Base-by-base conservation (phyloP, 805 yeast genomes). In the Ogataea wickerhamii region DNA sequence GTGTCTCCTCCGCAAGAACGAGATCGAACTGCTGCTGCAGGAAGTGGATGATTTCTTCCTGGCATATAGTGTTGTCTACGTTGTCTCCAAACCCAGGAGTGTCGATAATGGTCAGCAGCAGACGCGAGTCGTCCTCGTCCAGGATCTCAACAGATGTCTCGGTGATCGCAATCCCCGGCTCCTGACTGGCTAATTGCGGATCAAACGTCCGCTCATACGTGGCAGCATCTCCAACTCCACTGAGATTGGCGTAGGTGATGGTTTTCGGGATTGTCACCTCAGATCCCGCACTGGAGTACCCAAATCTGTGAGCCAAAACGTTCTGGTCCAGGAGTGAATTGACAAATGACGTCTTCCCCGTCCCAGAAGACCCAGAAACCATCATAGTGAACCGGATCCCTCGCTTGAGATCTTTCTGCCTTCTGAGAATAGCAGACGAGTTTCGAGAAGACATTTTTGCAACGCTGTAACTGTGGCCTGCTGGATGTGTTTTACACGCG, bases 1-100 rank as follows among this genome's bases (percentile, higher is more conserved):
- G 72, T 1, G 93, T 84, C 60, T 88, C 96, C 58, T 88, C 96
- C 2, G 86, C 87, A 32, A 88, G 70, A 0, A 85, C 87, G 40
- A 73, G 66, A 56, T 82, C 89, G 55, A 83, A 84, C 55, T 84
- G 91, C 56, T 81, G 87, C 56, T 81, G 83, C 52, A 85, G 63
- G 56, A 74, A 85, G 40, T 71, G 69, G 37, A 76, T 74, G 36
- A 84, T 75, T 55, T 84, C 93, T 10, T 64, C 67, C 52, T 74
- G 78, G 55, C 91, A 82, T 35, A 81, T 50, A 33, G 76, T 75
- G 51, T 78, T 78, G 58, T 77, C 68, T 45, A 77, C 61, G 53
- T 78, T 77, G 51, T 81, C 76, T 48, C 81, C 78, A 65, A 70
- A 73, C 19, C 86, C 78, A 32, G 84, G 76, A 20, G 81, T 68